A percentile compares a stretch with the other conserved stretches of the same genome.
phyloP scores from a whole-genome alignment of 441 rosid species.

The Isatis lusitanica region DNA sequence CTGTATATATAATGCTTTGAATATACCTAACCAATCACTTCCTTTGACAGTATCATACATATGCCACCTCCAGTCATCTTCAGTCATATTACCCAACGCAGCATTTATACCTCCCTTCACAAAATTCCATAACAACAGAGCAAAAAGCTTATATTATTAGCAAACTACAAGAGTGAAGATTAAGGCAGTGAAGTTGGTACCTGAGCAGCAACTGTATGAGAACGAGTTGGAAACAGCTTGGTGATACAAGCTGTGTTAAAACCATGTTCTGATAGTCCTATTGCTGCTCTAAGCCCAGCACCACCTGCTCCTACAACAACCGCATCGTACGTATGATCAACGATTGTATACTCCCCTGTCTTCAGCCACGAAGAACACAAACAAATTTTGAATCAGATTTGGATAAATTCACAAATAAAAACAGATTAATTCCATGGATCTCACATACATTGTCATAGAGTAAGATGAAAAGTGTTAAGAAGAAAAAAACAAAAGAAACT shows the following conservation, averaged over 20 bases:
- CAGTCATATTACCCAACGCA: constrained; percentile 89
- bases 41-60: constrained; percentile 99
- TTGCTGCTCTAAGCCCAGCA: constrained; percentile 91
- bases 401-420: background rate
- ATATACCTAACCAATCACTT: constrained; percentile 91
- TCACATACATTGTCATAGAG: background rate
- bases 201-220: constrained; percentile 97
- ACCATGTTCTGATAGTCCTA: constrained; percentile 94
- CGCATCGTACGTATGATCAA: constrained; percentile 90
- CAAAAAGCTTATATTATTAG: background rate
- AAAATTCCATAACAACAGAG: background rate
- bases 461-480: background rate
- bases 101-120: constrained; percentile 93
- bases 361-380: constrained; percentile 21
- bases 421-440: no score
- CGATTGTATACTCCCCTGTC: constrained; percentile 63
- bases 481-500: background rate
- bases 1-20: background rate
- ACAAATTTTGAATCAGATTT: background rate
- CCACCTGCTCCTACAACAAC: constrained; percentile 97
- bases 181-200: constrained; percentile 32
- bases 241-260: constrained; percentile 91
- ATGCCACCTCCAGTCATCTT: constrained; percentile 99
- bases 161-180: background rate
- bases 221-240: constrained; percentile 92